These are phyloP conservation scores for Solanum bulbocastanum DNA, from an alignment of 257 asterid species.

Conservation along the genomic window DNA sequence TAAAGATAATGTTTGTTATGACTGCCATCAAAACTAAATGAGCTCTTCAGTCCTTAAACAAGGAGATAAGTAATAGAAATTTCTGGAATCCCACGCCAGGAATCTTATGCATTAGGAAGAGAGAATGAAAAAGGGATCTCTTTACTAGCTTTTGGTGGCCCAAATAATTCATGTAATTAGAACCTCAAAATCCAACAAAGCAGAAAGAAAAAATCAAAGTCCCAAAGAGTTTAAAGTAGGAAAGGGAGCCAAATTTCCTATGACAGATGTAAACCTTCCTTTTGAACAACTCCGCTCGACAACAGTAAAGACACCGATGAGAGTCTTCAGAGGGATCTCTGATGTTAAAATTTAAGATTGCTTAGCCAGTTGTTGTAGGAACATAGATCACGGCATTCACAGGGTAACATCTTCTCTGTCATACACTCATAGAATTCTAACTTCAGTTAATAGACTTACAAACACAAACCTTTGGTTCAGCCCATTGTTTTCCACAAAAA, in stretches of 20 bases:
- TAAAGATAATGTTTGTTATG: neutral
- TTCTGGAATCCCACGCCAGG: neutral
- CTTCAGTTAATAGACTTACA: neutral
- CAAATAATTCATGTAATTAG: neutral
- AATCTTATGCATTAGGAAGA: neutral
- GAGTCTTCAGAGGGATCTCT: neutral
- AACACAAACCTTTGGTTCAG: neutral
- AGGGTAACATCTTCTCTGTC: neutral
- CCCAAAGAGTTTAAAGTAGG: neutral
- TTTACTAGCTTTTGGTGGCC: neutral
- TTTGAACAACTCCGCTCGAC: neutral
- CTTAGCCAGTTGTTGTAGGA: neutral
- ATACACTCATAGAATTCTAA: neutral
- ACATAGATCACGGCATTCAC: neutral
- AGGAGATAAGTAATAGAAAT: neutral
- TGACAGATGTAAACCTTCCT: neutral
- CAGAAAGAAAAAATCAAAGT: neutral
- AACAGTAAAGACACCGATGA: neutral
- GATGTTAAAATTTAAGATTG: neutral
- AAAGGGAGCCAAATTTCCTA: neutral
- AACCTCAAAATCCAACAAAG: neutral
- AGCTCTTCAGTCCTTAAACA: neutral
- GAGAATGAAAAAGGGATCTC: neutral
- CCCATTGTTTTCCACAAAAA: neutral
- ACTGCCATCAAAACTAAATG: neutral